phyloP scores from a whole-genome alignment of 176 grass and related monocot species.

The Chrysopogon serrulatus region DNA sequence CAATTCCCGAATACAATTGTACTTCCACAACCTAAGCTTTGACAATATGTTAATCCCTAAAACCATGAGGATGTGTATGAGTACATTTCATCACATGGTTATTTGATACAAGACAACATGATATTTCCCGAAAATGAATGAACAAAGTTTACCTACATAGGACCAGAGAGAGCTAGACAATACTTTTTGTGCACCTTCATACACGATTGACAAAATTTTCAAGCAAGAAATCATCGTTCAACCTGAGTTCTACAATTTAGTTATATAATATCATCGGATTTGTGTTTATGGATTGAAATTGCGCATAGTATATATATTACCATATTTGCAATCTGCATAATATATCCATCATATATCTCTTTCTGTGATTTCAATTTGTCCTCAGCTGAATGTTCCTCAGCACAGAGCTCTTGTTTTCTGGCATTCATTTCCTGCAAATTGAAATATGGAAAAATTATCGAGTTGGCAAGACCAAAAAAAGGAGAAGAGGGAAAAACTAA shows the following conservation, averaged over 20 bases:
- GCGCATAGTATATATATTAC: conserved; percentile 11
- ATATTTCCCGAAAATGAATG: neutral
- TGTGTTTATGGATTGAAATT: neutral
- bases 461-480: neutral
- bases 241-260: neutral
- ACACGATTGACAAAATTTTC: neutral
- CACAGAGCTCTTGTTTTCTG: conserved; percentile 23
- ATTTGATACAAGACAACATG: neutral
- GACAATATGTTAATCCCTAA: no score
- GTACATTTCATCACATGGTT: neutral
- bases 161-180: neutral
- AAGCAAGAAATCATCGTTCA: neutral
- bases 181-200: neutral
- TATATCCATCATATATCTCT: conserved; percentile 40
- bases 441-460: neutral
- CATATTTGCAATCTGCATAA: conserved; percentile 39
- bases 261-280: neutral
- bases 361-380: conserved; percentile 14
- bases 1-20: neutral
- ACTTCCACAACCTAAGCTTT: neutral
- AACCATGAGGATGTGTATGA: neutral
- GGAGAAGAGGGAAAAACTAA: neutral
- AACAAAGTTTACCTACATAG: neutral
- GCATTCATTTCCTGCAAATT: conserved; percentile 23
- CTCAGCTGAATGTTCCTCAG: conserved; percentile 25